Conservation (phyloP, 192 early-diverging fungal genomes). For the Backusella sp. region DNA sequence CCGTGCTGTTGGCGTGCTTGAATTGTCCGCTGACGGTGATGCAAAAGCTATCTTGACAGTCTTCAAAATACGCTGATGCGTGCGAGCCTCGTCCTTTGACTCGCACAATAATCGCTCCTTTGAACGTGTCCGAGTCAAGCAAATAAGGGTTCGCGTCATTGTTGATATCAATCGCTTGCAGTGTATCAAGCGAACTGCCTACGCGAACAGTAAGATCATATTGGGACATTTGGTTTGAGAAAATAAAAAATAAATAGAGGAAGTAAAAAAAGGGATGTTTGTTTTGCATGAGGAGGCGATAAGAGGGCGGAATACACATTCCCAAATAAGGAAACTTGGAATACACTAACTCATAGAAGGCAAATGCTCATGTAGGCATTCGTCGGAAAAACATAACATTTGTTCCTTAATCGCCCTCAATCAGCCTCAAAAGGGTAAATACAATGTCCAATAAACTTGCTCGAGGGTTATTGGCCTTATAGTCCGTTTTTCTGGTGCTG, state of each 20-base stretch:
- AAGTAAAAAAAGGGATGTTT: background rate
- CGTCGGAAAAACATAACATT: too few relatives aligned
- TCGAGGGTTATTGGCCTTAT: too few relatives aligned
- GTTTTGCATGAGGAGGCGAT: background rate
- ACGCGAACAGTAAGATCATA: conserved; percentile 34
- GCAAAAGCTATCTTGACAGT: conserved; percentile 59
- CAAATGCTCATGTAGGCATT: background rate
- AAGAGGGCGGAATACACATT: background rate
- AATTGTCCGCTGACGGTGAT: conserved; percentile 75
- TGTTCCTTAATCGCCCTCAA: too few relatives aligned
- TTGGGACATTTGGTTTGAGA: background rate
- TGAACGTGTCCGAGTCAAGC: conserved; percentile 64
- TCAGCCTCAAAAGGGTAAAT: too few relatives aligned
- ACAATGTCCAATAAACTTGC: too few relatives aligned
- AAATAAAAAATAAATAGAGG: background rate
- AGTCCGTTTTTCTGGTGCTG: too few relatives aligned
- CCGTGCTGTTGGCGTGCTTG: conserved; percentile 54
- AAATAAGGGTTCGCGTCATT: conserved; percentile 61
- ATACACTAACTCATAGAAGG: background rate
- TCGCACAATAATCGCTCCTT: conserved; percentile 64
- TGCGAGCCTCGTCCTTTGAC: conserved; percentile 32
- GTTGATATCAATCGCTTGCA: conserved; percentile 50
- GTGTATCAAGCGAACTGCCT: conserved; percentile 38
- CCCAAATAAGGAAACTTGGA: background rate
- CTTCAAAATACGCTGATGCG: conserved; percentile 59